Percentiles rank a stretch among this genome's conserved stretches.
These are phyloP conservation scores for Eurotiales sp. DNA, from an alignment of 2,329 filamentous ascomycete genomes.

Conservation along the genomic window DNA sequence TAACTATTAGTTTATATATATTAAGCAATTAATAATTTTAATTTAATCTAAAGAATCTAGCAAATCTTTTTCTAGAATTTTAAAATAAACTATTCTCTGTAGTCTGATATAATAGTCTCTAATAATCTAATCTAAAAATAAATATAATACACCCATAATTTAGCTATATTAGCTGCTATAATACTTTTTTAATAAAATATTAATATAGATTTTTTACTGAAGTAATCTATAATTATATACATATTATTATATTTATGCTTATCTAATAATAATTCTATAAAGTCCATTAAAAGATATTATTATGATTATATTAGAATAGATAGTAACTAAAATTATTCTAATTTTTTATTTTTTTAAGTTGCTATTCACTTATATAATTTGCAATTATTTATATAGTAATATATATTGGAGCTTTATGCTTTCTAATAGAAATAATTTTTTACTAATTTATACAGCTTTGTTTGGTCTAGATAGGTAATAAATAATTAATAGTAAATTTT, in stretches of 20 bases:
- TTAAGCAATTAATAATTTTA: constrained; percentile 7
- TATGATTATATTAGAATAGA: constrained; percentile 14
- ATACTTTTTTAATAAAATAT: constrained; percentile 11
- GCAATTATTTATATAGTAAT: not conserved
- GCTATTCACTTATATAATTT: not conserved
- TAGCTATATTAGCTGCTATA: constrained; percentile 1
- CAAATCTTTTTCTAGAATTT: constrained; percentile 15
- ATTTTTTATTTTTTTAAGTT: not conserved
- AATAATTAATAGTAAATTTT: not conserved
- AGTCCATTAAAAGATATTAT: constrained; percentile 19
- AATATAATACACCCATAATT: not conserved
- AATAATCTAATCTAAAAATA: not conserved
- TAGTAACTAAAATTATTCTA: constrained; percentile 12
- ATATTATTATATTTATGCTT: not conserved
- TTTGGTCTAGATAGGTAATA: not conserved
- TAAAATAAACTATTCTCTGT: constrained; percentile 10
- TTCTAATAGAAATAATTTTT: not conserved
- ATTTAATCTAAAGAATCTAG: not conserved
- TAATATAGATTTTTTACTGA: constrained; percentile 13
- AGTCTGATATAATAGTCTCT: constrained; percentile 13
- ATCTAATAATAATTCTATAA: constrained; percentile 2
- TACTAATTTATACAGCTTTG: not conserved
- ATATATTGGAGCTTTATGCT: not conserved
- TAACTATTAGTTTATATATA: constrained; percentile 12
- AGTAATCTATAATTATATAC: constrained; percentile 12